Base-by-base conservation (phyloP, 1,284 basidiomycete genomes). In the Fistulina hepatica region DNA sequence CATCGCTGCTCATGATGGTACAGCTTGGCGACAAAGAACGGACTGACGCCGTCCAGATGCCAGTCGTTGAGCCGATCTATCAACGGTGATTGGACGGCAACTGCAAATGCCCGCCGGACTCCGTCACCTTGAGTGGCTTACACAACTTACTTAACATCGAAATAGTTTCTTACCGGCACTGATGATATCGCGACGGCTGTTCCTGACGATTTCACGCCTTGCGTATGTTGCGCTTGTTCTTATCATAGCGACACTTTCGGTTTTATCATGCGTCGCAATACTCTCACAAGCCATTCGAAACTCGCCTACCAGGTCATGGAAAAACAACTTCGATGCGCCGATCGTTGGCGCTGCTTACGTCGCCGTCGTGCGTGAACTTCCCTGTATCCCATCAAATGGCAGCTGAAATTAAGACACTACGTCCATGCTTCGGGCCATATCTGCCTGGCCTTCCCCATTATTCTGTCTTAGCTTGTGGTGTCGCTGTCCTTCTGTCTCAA, bases 241-340 rank as follows among this genome's bases (percentile, higher is more conserved):
- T 36, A 45, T 72, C 37, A 68, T 70, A 12, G 59, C 64, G 21
- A 70, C 75, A 41, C 68, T 73, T 30, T 60, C 71, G 25, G 70
- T 71, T 21, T 60, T 82, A 13, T 82, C 80, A 4, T 76, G 71
- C 46, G 57, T 70, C 2, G 66, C 73, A 1, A 59, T 83, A 34
- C 65, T 84, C 34, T 71, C 75, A 0, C 81, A 84, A 53, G 78
- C 81, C 1, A 72, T 80, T 22, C 65, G 81, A 36, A 79, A 71
- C 1, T 64, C 76, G 5, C 65, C 68, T 4, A 59, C 53, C 35
- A 58, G 56, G 41, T 62, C 67, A 10, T 79, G 71, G 70, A 54
- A 49, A 34, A 60, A 65, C 21, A 84, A 83, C 55, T 65, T 71
- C 63, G 73, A 84, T 53, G 69, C 73, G 5, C 55, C 80, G 15